Base-by-base conservation (phyloP, 1,284 basidiomycete genomes). In the Cryptococcus sp. region DNA sequence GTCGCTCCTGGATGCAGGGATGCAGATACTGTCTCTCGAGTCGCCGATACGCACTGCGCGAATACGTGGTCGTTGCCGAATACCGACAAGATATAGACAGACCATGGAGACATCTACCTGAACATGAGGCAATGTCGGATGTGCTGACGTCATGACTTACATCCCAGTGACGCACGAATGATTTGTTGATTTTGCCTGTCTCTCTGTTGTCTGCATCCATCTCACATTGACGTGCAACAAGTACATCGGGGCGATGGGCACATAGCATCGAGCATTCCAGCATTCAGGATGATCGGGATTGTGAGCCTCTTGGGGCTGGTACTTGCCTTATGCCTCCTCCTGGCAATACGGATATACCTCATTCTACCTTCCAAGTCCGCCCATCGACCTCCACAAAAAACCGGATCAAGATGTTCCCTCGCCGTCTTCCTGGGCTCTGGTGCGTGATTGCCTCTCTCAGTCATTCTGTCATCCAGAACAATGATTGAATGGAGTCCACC, bases 391-490 rank as follows among this genome's bases (percentile, higher is more conserved):
- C 27, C 31, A 10, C 47, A n/a, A 45, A 54, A 39, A n/a, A 17
- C 16, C 6, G 46, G 27, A 8, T 19, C 50, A 39, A 68, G 68
- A 58, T 81, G 81, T 54, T 71, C 70, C 1, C 65, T 87, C 22
- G 84, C 81, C 13, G 79, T 86, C 50, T 85, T 87, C 68, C 80
- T 87, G 10, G 86, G 86, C 23, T 87, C 86, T 60, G 84, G 84
- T 84, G 45, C 54, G 78, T 70, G 15, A 38, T 17, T 17, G 5
- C 4, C 40, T 23, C 39, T 19, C 35, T 13, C 19, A 11, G 25
- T 51, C 8, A 22, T 49, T n/a, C 19, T 20, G 20, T 19, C 27
- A 13, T 8, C 6, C 39, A 35, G 31, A 10, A 8, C 31, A 35
- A 3, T n/a, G 16, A 20, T 25, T 4, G 8, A 25, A 23, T 11